These are phyloP conservation scores for Corchorus capsularis DNA, from an alignment of 345 rosid genomes.

Conservation along the genomic window DNA sequence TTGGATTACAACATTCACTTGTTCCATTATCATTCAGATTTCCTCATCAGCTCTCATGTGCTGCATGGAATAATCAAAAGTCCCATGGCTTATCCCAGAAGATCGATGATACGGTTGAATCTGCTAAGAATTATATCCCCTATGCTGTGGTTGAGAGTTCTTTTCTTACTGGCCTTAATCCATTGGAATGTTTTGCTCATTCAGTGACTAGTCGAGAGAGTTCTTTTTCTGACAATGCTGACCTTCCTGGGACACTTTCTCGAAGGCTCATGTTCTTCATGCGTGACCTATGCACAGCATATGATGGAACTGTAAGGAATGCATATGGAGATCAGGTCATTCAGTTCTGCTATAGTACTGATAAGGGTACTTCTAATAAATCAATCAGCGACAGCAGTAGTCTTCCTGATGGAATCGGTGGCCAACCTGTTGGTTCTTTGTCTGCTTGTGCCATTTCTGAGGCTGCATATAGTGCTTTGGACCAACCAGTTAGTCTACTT, in stretches of 20 bases:
- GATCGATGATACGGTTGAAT: conserved; percentile 35
- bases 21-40: conserved; percentile 82
- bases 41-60: conserved; percentile 68
- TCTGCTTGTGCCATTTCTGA: conserved; percentile 90
- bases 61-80: conserved; percentile 63
- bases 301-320: conserved; percentile 88
- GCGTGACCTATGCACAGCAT: conserved; percentile 73
- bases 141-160: conserved; percentile 72
- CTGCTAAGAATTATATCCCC: conserved; percentile 65
- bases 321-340: conserved; percentile 77
- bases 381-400: conserved; percentile 7
- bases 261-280: conserved; percentile 84
- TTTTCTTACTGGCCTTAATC: conserved; percentile 77
- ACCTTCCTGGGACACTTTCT: conserved; percentile 87
- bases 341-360: conserved; percentile 63
- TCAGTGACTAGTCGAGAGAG: conserved; percentile 80
- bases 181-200: conserved; percentile 79
- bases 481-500: conserved; percentile 88
- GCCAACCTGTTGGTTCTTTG: conserved; percentile 75
- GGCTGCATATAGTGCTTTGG: conserved; percentile 95
- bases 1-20: conserved; percentile 81
- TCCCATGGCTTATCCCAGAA: conserved; percentile 20
- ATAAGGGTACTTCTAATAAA: conserved; percentile 18
- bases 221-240: conserved; percentile 92
- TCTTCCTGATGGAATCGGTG: conserved; percentile 43